phyloP scores from a whole-genome alignment of 2,329 filamentous ascomycete species.

The Lachnum nothofagi region DNA sequence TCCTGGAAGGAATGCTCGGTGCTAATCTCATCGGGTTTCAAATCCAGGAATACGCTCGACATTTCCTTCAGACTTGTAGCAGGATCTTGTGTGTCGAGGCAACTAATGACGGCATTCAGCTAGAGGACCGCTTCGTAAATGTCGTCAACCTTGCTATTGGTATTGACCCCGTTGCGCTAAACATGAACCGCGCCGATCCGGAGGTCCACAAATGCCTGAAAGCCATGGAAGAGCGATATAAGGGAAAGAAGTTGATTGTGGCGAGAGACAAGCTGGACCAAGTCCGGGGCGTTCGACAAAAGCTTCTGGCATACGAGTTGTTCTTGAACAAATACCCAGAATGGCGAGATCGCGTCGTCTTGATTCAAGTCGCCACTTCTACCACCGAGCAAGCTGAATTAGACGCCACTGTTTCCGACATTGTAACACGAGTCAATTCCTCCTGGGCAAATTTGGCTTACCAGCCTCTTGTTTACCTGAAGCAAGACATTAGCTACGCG shows the following conservation, averaged over 20 bases:
- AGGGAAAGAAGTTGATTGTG: slow-evolving; percentile 84
- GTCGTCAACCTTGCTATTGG: slow-evolving; percentile 82
- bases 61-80: slow-evolving; percentile 94
- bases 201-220: slow-evolving; percentile 75
- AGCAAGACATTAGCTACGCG: slow-evolving; percentile 87
- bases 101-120: slow-evolving; percentile 77
- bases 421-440: slow-evolving; percentile 90
- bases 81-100: slow-evolving; percentile 86
- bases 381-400: slow-evolving; percentile 83
- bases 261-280: slow-evolving; percentile 91
- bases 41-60: slow-evolving; percentile 84
- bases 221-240: slow-evolving; percentile 76
- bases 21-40: slow-evolving; percentile 92
- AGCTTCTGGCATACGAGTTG: slow-evolving; percentile 81
- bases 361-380: slow-evolving; percentile 91
- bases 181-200: slow-evolving; percentile 62
- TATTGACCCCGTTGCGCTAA: slow-evolving; percentile 76
- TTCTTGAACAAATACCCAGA: slow-evolving; percentile 92
- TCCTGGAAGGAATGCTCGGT: slow-evolving; percentile 87
- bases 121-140: slow-evolving; percentile 90
- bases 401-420: slow-evolving; percentile 83
- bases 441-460: slow-evolving; percentile 86
- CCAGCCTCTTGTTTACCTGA: slow-evolving; percentile 86
- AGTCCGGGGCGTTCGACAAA: slow-evolving; percentile 87
- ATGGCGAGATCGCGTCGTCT: slow-evolving; percentile 79